Percentiles rank a stretch among this genome's conserved stretches.
Evolutionary conservation across 345 rosid species (phyloP).

Genomic region (Citrus cavaleriei): DNA sequence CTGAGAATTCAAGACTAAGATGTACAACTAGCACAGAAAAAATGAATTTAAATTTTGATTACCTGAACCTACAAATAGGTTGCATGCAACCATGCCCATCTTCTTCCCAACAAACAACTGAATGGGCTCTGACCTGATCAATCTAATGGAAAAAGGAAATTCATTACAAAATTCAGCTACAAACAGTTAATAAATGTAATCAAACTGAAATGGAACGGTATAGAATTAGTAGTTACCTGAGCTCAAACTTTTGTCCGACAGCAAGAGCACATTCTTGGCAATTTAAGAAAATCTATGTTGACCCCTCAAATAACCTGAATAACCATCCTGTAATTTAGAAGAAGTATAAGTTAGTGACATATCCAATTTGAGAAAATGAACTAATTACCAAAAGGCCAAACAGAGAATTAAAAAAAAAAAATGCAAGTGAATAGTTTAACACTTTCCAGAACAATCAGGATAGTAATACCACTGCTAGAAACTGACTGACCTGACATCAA

Average conservation of each 20-base stretch:
- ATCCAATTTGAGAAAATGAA: background rate
- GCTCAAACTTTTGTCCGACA: background rate
- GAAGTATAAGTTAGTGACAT: background rate
- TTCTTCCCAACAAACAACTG: background rate
- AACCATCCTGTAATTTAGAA: background rate
- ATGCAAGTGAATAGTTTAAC: too few relatives aligned
- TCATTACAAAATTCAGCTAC: background rate
- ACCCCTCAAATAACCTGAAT: background rate
- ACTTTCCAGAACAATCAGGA: background rate
- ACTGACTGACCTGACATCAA: background rate
- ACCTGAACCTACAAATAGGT: background rate
- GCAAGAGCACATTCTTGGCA: background rate
- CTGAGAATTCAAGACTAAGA: background rate
- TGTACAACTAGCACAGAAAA: background rate
- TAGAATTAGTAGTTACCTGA: background rate
- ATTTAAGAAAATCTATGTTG: background rate
- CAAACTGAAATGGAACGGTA: background rate
- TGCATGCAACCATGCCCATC: background rate
- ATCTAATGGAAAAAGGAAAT: too few relatives aligned
- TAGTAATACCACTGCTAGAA: background rate
- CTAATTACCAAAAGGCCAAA: background rate
- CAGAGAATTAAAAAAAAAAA: background rate
- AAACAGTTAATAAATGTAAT: background rate
- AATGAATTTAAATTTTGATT: background rate
- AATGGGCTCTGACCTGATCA: too few relatives aligned